Evolutionary conservation across 1,284 basidiomycete genomes (phyloP).

Genomic region (Blastosporella zonata): DNA sequence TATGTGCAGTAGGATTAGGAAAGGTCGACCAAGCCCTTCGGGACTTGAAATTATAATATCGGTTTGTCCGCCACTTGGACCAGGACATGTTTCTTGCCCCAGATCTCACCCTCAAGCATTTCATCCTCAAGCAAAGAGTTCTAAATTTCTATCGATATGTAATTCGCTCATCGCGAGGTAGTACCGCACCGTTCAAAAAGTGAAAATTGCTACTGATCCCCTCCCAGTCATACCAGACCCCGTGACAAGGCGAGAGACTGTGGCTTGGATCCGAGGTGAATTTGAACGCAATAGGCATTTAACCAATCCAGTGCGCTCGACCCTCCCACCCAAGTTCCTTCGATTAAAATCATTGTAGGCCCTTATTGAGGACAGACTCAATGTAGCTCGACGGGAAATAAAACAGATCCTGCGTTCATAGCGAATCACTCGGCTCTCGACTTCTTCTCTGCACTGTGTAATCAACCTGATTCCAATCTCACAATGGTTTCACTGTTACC

Average conservation of each 20-base stretch:
- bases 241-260: conserved; percentile 57
- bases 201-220: conserved; percentile 5
- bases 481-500: too few relatives aligned
- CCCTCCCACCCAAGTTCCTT: not conserved
- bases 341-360: conserved; percentile 30
- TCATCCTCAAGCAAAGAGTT: conserved; percentile 62
- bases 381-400: conserved; percentile 51
- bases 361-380: conserved; percentile 49
- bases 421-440: not conserved
- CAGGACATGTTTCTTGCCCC: conserved; percentile 21
- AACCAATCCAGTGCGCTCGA: conserved; percentile 48
- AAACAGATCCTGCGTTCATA: conserved; percentile 40
- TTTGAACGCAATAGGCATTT: conserved; percentile 62
- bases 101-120: conserved; percentile 63
- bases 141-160: conserved; percentile 62
- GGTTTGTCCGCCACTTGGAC: conserved; percentile 14
- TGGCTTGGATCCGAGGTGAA: conserved; percentile 69
- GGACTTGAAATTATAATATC: conserved; percentile 35
- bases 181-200: conserved; percentile 8
- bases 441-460: too few relatives aligned
- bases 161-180: conserved; percentile 68
- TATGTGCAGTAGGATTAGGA: conserved; percentile 8
- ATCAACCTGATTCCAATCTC: too few relatives aligned
- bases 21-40: conserved; percentile 24
- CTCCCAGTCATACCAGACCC: conserved; percentile 59